Conservation (phyloP, 768 basidiomycete species). For the Tylopilus vinaceipallidus region DNA sequence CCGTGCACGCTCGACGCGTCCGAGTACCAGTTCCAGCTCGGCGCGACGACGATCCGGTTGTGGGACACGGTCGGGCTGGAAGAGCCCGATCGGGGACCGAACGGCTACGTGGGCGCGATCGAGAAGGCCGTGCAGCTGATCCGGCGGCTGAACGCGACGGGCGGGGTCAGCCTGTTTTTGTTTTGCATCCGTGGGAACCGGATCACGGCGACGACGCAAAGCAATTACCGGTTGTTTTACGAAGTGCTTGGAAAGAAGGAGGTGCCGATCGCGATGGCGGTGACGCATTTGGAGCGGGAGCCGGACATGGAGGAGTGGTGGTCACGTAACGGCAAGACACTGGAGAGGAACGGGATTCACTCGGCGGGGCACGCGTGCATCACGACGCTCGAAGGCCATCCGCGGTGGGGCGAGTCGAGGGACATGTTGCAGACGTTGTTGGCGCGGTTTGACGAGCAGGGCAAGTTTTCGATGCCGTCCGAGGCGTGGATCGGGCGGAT, state of each 20-base stretch:
- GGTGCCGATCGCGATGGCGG: conserved; percentile 39
- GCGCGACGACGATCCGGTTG: conserved; percentile 21
- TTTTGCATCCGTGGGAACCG: conserved; percentile 40
- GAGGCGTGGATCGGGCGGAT: conserved; percentile 28
- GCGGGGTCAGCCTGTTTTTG: conserved; percentile 40
- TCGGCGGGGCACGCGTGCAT: conserved; percentile 33
- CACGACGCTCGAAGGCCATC: conserved; percentile 24
- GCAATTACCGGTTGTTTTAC: conserved; percentile 26
- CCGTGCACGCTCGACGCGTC: conserved; percentile 35
- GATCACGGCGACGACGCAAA: conserved; percentile 27
- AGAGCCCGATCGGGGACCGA: conserved; percentile 23
- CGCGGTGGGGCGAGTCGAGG: conserved; percentile 33
- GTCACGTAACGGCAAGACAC: conserved; percentile 20
- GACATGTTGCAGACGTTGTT: conserved; percentile 20
- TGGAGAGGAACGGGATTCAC: conserved; percentile 21
- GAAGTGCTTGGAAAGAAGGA: conserved; percentile 29
- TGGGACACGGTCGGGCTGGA: conserved; percentile 36
- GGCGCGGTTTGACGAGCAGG: conserved; percentile 22
- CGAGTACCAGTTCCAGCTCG: conserved; percentile 29
- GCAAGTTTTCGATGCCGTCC: conserved; percentile 31
- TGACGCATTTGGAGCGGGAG: conserved; percentile 40
- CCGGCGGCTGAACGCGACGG: conserved; percentile 25
- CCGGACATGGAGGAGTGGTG: conserved; percentile 35
- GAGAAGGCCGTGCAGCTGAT: conserved; percentile 35
- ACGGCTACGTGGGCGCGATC: conserved; percentile 27